Conservation (phyloP, 257 asterid species). For the Haberlea rhodopensis region DNA sequence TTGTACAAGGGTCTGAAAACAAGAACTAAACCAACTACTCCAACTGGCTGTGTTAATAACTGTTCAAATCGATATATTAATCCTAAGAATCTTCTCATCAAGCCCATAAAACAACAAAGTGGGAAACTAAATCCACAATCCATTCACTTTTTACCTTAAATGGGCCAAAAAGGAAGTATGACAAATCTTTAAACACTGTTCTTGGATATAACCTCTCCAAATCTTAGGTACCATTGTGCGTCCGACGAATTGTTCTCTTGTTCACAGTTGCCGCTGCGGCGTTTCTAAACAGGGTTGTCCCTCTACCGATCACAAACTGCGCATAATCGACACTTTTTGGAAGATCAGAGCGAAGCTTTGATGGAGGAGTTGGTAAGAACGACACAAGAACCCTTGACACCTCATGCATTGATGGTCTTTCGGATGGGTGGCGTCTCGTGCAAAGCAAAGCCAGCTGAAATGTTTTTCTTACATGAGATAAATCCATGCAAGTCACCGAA, state of each 20-base stretch:
- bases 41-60: not conserved
- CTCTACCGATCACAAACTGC: conserved; percentile 42
- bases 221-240: conserved; percentile 80
- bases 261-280: conserved; percentile 34
- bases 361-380: conserved; percentile 54
- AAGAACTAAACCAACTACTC: not conserved
- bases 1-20: not conserved
- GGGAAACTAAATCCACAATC: not conserved
- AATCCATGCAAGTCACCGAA: conserved; percentile 76
- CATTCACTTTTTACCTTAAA: not conserved
- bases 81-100: conserved; percentile 1
- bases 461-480: conserved; percentile 60
- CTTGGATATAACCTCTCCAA: conserved; percentile 81
- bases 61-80: not conserved
- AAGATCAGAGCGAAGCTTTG: conserved; percentile 32
- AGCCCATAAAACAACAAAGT: not conserved
- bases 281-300: conserved; percentile 36
- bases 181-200: conserved; percentile 45
- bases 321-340: conserved; percentile 51
- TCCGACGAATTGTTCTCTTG: conserved; percentile 57
- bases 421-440: conserved; percentile 64
- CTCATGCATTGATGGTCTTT: conserved; percentile 92
- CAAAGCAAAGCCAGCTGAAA: conserved; percentile 89
- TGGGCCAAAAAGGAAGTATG: not conserved
- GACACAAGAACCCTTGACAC: conserved; percentile 73